phyloP scores from a whole-genome alignment of 108 stramenopile species.

The Chaetoceros tenuissimus region DNA sequence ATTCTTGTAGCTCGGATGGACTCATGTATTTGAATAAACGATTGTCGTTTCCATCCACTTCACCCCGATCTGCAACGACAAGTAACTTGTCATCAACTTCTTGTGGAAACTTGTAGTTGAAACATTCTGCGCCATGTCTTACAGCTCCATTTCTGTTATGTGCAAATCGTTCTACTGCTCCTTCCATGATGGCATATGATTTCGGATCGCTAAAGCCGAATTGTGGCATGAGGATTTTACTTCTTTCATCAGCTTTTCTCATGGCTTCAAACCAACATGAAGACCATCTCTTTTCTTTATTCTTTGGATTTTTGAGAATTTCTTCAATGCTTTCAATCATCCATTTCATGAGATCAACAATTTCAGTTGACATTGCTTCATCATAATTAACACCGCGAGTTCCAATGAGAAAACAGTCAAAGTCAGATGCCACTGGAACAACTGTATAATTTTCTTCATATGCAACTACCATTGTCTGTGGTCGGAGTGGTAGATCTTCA shows the following conservation, averaged over 20 bases:
- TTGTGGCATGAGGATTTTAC: conserved; percentile 32
- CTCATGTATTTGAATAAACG: conserved; percentile 60
- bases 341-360: conserved; percentile 46
- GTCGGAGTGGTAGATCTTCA: conserved; percentile 41
- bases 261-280: conserved; percentile 50
- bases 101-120: conserved; percentile 72
- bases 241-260: conserved; percentile 35
- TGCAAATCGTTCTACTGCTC: conserved; percentile 42
- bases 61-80: conserved; percentile 42
- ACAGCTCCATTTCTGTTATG: conserved; percentile 51
- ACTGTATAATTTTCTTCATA: conserved; percentile 64
- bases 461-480: conserved; percentile 53
- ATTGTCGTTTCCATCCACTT: no score
- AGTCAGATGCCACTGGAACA: conserved; percentile 55
- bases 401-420: conserved; percentile 62
- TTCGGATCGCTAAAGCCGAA: conserved; percentile 75
- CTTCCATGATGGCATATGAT: conserved; percentile 57
- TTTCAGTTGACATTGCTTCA: conserved; percentile 45
- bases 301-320: conserved; percentile 32
- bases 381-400: conserved; percentile 42
- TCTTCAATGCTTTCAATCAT: conserved; percentile 47
- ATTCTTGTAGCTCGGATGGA: conserved; percentile 36
- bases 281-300: conserved; percentile 48
- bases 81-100: conserved; percentile 63
- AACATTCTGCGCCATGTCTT: no score